A percentile compares a stretch with the other conserved stretches of the same genome.
Conservation (phyloP, 2,329 filamentous ascomycete genomes). For the Scedosporium apiospermum region DNA sequence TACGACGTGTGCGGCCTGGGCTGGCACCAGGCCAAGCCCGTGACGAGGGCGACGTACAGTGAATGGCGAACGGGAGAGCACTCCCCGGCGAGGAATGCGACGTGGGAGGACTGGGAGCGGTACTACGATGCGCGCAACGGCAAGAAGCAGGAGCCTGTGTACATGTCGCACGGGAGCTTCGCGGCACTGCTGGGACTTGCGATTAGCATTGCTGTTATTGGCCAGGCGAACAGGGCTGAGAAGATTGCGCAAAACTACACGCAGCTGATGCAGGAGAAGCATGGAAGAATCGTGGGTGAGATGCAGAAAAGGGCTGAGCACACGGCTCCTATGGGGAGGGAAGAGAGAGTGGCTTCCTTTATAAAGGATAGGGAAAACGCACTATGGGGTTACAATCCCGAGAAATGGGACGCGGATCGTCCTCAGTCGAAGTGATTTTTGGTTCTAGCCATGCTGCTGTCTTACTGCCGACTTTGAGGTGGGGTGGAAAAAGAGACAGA, state of each 20-base stretch:
- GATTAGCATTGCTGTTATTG: conserved; percentile 54
- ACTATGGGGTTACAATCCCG: conserved; percentile 9
- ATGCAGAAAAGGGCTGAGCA: conserved; percentile 40
- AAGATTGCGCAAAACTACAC: conserved; percentile 52
- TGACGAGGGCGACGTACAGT: conserved; percentile 28
- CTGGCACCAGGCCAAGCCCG: conserved; percentile 57
- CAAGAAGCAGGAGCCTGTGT: conserved; percentile 44
- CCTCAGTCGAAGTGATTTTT: neutral
- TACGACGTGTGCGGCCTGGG: conserved; percentile 79
- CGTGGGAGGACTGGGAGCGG: conserved; percentile 95
- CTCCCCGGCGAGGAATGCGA: conserved; percentile 61
- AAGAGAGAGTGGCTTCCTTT: conserved; percentile 63
- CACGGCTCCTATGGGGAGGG: conserved; percentile 35
- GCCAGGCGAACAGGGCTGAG: conserved; percentile 62
- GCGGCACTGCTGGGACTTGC: conserved; percentile 61
- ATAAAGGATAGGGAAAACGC: conserved; percentile 51
- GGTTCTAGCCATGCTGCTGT: neutral
- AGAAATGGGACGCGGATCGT: neutral
- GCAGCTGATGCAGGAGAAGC: conserved; percentile 56
- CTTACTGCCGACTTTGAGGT: neutral
- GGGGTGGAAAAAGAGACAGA: neutral
- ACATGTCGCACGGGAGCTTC: conserved; percentile 74
- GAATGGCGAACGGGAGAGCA: conserved; percentile 34
- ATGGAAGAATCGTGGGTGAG: conserved; percentile 54
- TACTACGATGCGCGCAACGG: conserved; percentile 54